Conservation (phyloP, 768 basidiomycete species). For the Suillus occidentalis region DNA sequence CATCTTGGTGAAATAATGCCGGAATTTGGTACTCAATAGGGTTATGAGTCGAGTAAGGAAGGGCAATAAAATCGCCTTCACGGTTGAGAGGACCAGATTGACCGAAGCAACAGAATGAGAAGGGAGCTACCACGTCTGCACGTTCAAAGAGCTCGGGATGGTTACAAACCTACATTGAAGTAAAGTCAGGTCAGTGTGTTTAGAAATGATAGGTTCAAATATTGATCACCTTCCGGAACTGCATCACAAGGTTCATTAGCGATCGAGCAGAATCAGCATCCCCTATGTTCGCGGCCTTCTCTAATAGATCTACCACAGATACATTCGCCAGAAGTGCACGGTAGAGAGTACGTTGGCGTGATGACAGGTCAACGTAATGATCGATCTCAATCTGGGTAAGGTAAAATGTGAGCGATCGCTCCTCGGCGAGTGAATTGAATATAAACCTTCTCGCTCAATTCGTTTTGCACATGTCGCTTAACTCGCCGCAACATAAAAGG, state of each 20-base stretch:
- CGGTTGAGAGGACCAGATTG: constrained; percentile 79
- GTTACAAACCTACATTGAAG: constrained; percentile 76
- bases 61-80: constrained; percentile 81
- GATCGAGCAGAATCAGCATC: constrained; percentile 91
- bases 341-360: constrained; percentile 89
- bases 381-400: constrained; percentile 89
- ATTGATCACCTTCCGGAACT: constrained; percentile 85
- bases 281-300: constrained; percentile 88
- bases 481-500: constrained; percentile 98
- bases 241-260: constrained; percentile 99
- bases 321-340: constrained; percentile 88
- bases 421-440: constrained; percentile 46
- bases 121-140: constrained; percentile 92
- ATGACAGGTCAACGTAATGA: constrained; percentile 90
- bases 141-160: constrained; percentile 98
- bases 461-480: constrained; percentile 99
- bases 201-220: constrained; percentile 3
- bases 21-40: constrained; percentile 83
- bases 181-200: not conserved
- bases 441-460: constrained; percentile 93
- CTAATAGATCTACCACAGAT: constrained; percentile 90
- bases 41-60: constrained; percentile 85
- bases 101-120: constrained; percentile 84
- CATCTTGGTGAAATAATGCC: constrained; percentile 72
- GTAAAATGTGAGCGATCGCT: constrained; percentile 85